phyloP scores from a whole-genome alignment of 1,139 yeast species.

The Debaryomyces fabryi region DNA sequence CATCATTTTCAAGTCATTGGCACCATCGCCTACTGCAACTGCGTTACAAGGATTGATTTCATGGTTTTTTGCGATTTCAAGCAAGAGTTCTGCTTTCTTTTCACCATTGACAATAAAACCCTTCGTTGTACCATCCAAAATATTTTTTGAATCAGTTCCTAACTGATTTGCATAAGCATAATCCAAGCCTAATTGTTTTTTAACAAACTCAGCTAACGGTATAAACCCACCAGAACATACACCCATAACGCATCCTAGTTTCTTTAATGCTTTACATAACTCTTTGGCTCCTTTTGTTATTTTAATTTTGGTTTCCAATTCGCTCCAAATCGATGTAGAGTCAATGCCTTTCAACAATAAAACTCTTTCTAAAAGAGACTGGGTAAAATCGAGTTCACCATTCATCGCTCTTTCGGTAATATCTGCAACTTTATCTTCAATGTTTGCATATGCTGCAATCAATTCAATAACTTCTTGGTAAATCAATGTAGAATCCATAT shows the following conservation, averaged over 20 bases:
- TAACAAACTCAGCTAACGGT: constrained; percentile 80
- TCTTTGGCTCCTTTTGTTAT: constrained; percentile 85
- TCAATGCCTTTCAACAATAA: constrained; percentile 78
- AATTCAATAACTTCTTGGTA: constrained; percentile 96
- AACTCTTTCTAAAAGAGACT: constrained; percentile 78
- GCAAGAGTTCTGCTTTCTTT: constrained; percentile 73
- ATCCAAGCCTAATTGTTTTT: constrained; percentile 69
- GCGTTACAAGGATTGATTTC: constrained; percentile 56
- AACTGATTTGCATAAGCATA: constrained; percentile 87
- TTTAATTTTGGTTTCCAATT: constrained; percentile 64
- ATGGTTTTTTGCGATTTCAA: constrained; percentile 67
- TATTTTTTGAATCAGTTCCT: constrained; percentile 54
- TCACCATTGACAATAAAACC: constrained; percentile 89
- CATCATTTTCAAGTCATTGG: constrained; percentile 96
- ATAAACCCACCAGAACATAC: constrained; percentile 95
- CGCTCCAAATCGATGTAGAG: constrained; percentile 73
- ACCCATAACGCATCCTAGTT: constrained; percentile 68
- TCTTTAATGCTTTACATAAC: constrained; percentile 63
- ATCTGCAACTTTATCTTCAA: constrained; percentile 39
- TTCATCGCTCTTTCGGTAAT: constrained; percentile 97
- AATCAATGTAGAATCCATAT: constrained; percentile 97
- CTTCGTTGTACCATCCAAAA: constrained; percentile 53
- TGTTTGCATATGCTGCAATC: constrained; percentile 64
- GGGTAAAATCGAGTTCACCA: constrained; percentile 90
- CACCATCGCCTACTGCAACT: constrained; percentile 97